A percentile compares a stretch with the other conserved stretches of the same genome.
Conservation (phyloP, 2,329 filamentous ascomycete genomes). For the Xylaria sp. region DNA sequence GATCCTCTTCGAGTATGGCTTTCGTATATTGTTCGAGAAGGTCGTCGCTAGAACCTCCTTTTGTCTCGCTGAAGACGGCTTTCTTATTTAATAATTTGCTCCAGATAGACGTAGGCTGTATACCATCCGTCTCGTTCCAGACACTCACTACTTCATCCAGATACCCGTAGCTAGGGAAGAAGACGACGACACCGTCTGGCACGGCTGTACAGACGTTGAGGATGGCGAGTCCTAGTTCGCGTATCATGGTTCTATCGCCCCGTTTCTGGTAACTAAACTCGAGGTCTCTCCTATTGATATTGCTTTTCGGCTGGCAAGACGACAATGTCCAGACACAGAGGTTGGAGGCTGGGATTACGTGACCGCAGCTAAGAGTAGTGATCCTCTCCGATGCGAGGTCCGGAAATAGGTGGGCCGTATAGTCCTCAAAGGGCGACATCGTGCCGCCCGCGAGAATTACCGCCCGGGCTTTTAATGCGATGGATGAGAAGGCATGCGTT, state of each 20-base stretch:
- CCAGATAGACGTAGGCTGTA: conserved; percentile 62
- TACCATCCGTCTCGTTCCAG: conserved; percentile 64
- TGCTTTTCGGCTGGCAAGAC: conserved; percentile 51
- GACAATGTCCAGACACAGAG: conserved; percentile 81
- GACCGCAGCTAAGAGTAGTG: conserved; percentile 88
- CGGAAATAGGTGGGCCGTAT: conserved; percentile 85
- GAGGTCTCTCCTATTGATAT: conserved; percentile 59
- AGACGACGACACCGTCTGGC: conserved; percentile 90
- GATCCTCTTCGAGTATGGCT: conserved; percentile 68
- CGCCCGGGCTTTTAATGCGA: conserved; percentile 84
- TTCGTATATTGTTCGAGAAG: conserved; percentile 78
- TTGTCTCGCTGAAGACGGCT: conserved; percentile 68
- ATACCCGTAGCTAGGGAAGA: conserved; percentile 96
- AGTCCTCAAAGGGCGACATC: conserved; percentile 97
- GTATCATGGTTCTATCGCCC: conserved; percentile 74
- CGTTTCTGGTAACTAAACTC: conserved; percentile 90
- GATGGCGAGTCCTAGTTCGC: conserved; percentile 78
- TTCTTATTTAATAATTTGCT: conserved; percentile 69
- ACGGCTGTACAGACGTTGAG: conserved; percentile 77
- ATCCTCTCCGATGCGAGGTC: conserved; percentile 72
- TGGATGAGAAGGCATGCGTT: conserved; percentile 88
- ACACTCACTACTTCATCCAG: conserved; percentile 75
- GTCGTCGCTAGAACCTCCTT: conserved; percentile 70
- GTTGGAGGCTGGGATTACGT: conserved; percentile 87
- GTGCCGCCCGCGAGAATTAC: conserved; percentile 94